Conservation (phyloP, 2,329 filamentous ascomycete species). For the Epichloe sp. region DNA sequence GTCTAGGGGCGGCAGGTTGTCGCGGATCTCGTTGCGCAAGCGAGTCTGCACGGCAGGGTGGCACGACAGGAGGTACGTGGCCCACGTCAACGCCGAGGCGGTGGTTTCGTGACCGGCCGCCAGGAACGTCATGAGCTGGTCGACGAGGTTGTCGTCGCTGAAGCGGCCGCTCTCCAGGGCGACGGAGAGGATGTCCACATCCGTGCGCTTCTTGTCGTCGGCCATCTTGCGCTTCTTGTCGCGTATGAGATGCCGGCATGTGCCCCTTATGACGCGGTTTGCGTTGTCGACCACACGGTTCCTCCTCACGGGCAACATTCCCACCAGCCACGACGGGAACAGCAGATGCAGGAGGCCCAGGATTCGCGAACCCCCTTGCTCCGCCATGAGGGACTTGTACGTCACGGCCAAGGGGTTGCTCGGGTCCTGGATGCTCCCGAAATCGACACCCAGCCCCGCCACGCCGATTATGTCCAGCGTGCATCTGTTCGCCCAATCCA, state of each 20-base stretch:
- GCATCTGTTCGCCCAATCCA: conserved; percentile 50
- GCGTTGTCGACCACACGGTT: conserved; percentile 53
- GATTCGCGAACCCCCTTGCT: conserved; percentile 31
- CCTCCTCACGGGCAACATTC: conserved; percentile 51
- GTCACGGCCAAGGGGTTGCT: conserved; percentile 43
- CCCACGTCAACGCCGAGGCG: conserved; percentile 63
- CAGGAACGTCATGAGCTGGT: conserved; percentile 85
- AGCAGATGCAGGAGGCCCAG: conserved; percentile 48
- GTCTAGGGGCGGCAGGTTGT: conserved; percentile 39
- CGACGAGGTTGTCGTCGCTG: conserved; percentile 64
- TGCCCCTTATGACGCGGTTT: conserved; percentile 44
- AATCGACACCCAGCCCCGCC: conserved; percentile 59
- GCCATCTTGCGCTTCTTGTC: conserved; percentile 48
- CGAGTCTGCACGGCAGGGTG: conserved; percentile 51
- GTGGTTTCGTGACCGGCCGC: conserved; percentile 75
- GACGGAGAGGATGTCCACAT: conserved; percentile 67
- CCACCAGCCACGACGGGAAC: conserved; percentile 48
- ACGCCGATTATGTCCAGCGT: conserved; percentile 66
- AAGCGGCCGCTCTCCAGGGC: conserved; percentile 67
- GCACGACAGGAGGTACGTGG: conserved; percentile 53
- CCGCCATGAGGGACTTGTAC: conserved; percentile 42
- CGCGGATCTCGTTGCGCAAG: conserved; percentile 55
- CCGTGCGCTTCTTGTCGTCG: conserved; percentile 32
- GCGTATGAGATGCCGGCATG: conserved; percentile 55
- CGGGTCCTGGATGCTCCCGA: conserved; percentile 50